A percentile compares a stretch with the other conserved stretches of the same genome.
Conservation (phyloP, 441 rosid species). For the Populus tomentosa region DNA sequence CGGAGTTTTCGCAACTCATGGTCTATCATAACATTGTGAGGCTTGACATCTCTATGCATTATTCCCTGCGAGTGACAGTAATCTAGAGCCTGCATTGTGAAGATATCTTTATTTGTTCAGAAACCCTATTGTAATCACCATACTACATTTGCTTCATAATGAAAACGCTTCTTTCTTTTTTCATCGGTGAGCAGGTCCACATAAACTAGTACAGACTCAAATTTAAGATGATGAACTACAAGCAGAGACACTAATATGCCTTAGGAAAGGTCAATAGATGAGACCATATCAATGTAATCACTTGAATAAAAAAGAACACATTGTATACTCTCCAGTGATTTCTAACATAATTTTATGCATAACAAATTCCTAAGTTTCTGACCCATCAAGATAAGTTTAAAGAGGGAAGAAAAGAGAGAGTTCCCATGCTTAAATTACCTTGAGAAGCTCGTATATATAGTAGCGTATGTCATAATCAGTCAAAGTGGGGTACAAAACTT, state of each 20-base stretch:
- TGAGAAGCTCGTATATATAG: slow-evolving; percentile 91
- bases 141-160: background rate
- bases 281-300: background rate
- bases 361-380: background rate
- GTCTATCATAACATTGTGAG: slow-evolving; percentile 97
- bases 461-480: slow-evolving; percentile 95
- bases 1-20: slow-evolving; percentile 96
- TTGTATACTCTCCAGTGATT: background rate
- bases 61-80: slow-evolving; percentile 96
- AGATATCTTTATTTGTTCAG: background rate
- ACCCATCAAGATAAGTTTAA: background rate
- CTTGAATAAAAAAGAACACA: no score
- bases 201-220: background rate
- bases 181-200: background rate
- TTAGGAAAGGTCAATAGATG: background rate
- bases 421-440: slow-evolving; percentile 41
- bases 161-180: background rate
- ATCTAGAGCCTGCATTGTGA: slow-evolving; percentile 73
- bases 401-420: background rate
- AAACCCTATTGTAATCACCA: background rate
- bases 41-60: slow-evolving; percentile 98
- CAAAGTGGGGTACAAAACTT: slow-evolving; percentile 89
- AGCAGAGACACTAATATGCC: background rate
- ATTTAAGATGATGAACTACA: background rate
- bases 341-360: background rate